Evolutionary conservation across 2,329 filamentous ascomycete genomes (phyloP).

Genomic region (Paraphaeosphaeria minitans): DNA sequence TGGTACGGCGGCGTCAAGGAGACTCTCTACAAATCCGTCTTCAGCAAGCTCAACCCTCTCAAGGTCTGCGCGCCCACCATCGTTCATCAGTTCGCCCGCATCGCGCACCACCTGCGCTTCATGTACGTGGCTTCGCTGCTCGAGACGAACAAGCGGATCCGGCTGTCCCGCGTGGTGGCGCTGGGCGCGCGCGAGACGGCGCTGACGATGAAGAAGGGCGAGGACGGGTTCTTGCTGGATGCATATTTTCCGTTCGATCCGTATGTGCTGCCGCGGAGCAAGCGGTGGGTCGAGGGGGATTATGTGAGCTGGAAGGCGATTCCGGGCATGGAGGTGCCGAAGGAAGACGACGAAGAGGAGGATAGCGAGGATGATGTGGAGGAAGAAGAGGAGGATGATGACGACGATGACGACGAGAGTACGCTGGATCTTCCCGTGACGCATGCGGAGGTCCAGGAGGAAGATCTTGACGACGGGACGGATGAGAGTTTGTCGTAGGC

Average conservation of each 20-base stretch:
- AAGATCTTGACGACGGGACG: slow-evolving; percentile 13
- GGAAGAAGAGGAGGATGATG: slow-evolving; percentile 24
- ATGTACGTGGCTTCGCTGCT: slow-evolving; percentile 88
- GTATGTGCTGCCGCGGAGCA: slow-evolving; percentile 86
- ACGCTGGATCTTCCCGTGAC: not conserved
- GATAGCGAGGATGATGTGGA: slow-evolving; percentile 40
- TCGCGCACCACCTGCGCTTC: slow-evolving; percentile 83
- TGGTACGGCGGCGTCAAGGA: slow-evolving; percentile 80
- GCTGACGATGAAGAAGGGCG: slow-evolving; percentile 63
- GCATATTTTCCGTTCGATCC: slow-evolving; percentile 98
- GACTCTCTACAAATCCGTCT: slow-evolving; percentile 76
- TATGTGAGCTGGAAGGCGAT: slow-evolving; percentile 47
- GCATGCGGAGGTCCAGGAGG: not conserved
- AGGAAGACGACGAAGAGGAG: slow-evolving; percentile 52
- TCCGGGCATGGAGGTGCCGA: slow-evolving; percentile 49
- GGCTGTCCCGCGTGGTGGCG: slow-evolving; percentile 65
- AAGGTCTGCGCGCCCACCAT: slow-evolving; percentile 93
- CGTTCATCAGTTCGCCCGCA: slow-evolving; percentile 86
- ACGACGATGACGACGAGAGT: slow-evolving; percentile 17
- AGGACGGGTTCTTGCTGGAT: slow-evolving; percentile 83
- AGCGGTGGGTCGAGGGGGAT: slow-evolving; percentile 77
- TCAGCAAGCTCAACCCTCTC: slow-evolving; percentile 88
- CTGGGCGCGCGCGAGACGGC: slow-evolving; percentile 61
- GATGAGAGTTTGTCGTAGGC: slow-evolving; percentile 14
- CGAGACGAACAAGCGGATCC: slow-evolving; percentile 89